Conservation (phyloP, 2,329 filamentous ascomycete genomes). For the Epichloe hybrida region DNA sequence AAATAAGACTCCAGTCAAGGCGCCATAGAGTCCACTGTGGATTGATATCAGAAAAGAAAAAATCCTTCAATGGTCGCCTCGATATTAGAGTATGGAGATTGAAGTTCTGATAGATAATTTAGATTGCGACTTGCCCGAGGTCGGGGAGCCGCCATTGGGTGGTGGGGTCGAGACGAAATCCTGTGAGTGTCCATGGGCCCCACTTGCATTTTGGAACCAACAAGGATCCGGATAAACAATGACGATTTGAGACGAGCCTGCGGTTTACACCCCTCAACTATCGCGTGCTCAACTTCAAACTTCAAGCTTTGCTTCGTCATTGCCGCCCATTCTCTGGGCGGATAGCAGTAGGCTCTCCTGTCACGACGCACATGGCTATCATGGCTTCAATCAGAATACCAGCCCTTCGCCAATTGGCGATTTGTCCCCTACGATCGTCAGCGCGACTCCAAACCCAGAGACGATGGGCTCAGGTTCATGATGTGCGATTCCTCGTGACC, state of each 20-base stretch:
- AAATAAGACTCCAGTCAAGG: neutral
- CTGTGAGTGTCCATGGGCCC: too few species aligned
- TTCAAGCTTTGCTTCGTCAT: neutral
- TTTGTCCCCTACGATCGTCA: conserved; percentile 18
- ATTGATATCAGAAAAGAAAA: neutral
- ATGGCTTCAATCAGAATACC: conserved; percentile 38
- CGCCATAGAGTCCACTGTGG: too few species aligned
- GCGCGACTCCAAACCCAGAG: conserved; percentile 41
- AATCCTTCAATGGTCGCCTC: neutral
- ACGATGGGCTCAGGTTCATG: conserved; percentile 83
- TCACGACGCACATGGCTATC: neutral
- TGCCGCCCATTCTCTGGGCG: neutral
- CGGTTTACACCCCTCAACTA: too few species aligned
- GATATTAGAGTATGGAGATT: neutral
- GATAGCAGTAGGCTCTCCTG: conserved; percentile 2
- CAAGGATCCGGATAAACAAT: neutral
- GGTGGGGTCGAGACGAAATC: neutral
- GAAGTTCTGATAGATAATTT: neutral
- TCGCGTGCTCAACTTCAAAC: too few species aligned
- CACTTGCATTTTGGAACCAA: neutral
- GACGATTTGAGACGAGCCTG: too few species aligned
- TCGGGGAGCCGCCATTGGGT: neutral
- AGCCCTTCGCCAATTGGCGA: conserved; percentile 32
- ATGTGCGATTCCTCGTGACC: conserved; percentile 79
- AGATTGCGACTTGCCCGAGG: neutral